Conservation (phyloP, 108 stramenopile genomes). For the Aurantiochytrium sp. region DNA sequence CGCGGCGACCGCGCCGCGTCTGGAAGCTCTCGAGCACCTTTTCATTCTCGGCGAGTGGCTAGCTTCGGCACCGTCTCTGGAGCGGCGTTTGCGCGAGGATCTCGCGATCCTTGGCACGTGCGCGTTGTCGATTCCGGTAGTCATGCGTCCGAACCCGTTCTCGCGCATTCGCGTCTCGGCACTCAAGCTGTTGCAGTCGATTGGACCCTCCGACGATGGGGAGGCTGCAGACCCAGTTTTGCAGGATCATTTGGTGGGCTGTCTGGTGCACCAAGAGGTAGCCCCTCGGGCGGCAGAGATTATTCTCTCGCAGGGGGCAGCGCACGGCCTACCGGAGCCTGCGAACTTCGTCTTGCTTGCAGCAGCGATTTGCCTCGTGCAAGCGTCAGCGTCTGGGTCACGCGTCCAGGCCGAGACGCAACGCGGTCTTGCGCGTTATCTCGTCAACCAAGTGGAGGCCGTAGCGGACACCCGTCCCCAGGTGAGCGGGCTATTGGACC, state of each 20-base stretch:
- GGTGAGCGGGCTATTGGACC: not conserved
- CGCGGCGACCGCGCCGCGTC: not conserved
- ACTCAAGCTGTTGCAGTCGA: not conserved
- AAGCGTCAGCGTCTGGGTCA: not conserved
- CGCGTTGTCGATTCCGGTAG: not conserved
- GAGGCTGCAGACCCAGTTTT: not conserved
- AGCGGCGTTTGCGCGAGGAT: not conserved
- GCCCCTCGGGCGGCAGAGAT: not conserved
- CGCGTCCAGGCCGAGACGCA: not conserved
- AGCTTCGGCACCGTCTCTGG: not conserved
- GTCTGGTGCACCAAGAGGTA: not conserved
- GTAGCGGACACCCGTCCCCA: not conserved
- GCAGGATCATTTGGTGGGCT: not conserved
- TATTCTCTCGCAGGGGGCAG: not conserved
- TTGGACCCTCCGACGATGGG: not conserved
- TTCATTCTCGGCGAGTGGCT: not conserved
- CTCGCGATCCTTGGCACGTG: not conserved
- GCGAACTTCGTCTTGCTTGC: not conserved
- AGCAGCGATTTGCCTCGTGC: not conserved
- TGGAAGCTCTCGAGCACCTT: not conserved
- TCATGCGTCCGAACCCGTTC: not conserved
- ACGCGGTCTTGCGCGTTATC: not conserved
- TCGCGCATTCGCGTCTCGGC: not conserved
- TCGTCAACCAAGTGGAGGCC: not conserved
- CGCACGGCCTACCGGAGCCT: not conserved